Evolutionary conservation across 768 basidiomycete genomes (phyloP), one percentile per base, ranked within the genome.

Genomic region (Lyophyllum decastes): DNA sequence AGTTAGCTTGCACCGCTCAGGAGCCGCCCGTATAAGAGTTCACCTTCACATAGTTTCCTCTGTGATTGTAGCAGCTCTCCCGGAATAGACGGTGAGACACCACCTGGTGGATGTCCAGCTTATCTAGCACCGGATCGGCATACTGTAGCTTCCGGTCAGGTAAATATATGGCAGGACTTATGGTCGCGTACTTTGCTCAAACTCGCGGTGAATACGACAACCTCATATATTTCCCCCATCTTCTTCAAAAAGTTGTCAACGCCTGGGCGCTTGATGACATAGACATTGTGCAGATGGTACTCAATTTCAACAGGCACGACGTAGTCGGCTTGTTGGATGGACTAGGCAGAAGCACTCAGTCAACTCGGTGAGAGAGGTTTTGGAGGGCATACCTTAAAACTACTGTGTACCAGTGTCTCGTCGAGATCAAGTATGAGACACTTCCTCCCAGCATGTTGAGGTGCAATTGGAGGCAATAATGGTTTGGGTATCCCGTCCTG

Each of bases 221-320:
- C 81, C 73, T 99, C 97, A 70, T 96, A 99, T 45, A 98, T 88
- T 72, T 98, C 95, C 35, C 97, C 97, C 97, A 98, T 99, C 76
- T 88, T 90, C 78, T 92, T 92, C 70, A 99, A 77, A 74, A 98
- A 99, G 68, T 88, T 89, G 70, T 99, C 97, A 16, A 99, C 97
- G 16, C 97, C 97, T 9, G 97, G 97, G 50, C 97, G 89, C 74
- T 98, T 98, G 74, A 98, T 92, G 49, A 98, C 97, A 75, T 98
- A 98, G 63, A 98, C 95, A 68, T 99, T 98, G 72, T 99, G 97
- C 84, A 90, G 92, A 69, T 97, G 92, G 63, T 92, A 95, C 70
- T 99, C 97, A 61, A 99, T 99, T 74, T 98, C 97, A 24, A 99
- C 97, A 4, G 97, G 97, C 2, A 99, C 96, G 61, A 98, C 93